Base-by-base conservation (phyloP, 2,329 filamentous ascomycete species). In the Xylaria digitata region DNA sequence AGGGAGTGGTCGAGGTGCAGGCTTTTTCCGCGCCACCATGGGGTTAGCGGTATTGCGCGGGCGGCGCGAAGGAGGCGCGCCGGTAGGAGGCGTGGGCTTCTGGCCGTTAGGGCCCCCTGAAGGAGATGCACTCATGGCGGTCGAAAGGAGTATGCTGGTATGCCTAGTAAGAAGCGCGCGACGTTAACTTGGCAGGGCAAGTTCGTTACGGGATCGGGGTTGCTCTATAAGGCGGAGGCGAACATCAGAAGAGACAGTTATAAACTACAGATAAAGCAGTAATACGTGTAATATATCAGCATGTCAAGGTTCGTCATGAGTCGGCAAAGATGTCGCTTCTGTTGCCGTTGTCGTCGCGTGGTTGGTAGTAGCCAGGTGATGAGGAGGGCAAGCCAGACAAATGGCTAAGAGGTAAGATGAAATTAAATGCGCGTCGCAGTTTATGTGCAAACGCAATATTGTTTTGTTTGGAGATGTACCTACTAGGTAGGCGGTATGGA, bases 21-120 rank as follows among this genome's bases (percentile, higher is more conserved):
- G 80, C 70, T 84, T 87, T 75, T 90, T 88, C 50, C 87, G 85
- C 59, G 89, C 83, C 58, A 90, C 87, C 21, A 92, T 81, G 34
- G 91, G 90, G 73, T 92, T 78, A 43, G 59, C 89, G 63, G 83
- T 82, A 53, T 80, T 80, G 65, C 83, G 84, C 11, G 82, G 82
- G 61, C 81, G 79, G 56, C 82, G 79, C 71, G 75, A 54, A 46
- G 72, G 73, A n/a, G 71, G 70, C 49, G 81, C 83, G 63, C 82
- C 82, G 23, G 79, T 75, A 54, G 81, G 82, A n/a, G 82, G 81
- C 6, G 81, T 83, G 55, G 82, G 82, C 48, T 79, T 82, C 61
- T 79, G 81, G 67, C 80, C 80, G 70, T 82, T 81, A 2, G 83
- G 81, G 61, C 80, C 78, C 65, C 82, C 83, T 23, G 80, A 78